Evolutionary conservation across 1,284 basidiomycete species (phyloP).

Genomic region (Psilocybe mexicana): DNA sequence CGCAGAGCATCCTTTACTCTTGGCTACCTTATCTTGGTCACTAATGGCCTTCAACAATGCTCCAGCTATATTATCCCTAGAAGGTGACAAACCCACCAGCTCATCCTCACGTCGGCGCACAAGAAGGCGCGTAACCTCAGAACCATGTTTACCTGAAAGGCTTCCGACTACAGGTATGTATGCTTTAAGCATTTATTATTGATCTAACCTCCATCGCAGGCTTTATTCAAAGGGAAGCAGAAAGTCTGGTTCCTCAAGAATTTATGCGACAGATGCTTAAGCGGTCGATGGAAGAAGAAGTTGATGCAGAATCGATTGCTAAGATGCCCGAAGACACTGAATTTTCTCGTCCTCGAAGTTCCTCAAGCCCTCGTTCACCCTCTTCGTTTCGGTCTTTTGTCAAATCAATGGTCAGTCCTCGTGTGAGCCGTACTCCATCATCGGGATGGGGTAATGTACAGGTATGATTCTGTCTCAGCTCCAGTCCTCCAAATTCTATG

Average conservation of each 20-base stretch:
- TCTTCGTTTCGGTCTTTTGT: conserved; percentile 30
- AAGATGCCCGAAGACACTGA: conserved; percentile 13
- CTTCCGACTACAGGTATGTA: conserved; percentile 62
- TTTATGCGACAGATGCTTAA: conserved; percentile 45
- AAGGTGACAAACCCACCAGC: conserved; percentile 17
- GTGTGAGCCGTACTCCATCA: conserved; percentile 16
- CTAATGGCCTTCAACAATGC: conserved; percentile 55
- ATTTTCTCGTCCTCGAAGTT: conserved; percentile 18
- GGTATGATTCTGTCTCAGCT: conserved; percentile 32
- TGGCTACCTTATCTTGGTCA: background rate
- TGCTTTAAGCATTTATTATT: conserved; percentile 15
- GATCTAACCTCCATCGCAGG: conserved; percentile 33
- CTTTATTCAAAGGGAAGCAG: conserved; percentile 69
- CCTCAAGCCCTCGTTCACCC: conserved; percentile 22
- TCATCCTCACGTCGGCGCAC: conserved; percentile 15
- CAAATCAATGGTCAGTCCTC: conserved; percentile 24
- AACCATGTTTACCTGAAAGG: conserved; percentile 66
- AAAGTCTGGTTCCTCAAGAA: conserved; percentile 51
- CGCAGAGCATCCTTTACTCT: background rate
- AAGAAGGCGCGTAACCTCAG: conserved; percentile 42
- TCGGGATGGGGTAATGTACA: conserved; percentile 36
- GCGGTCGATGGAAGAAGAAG: conserved; percentile 27
- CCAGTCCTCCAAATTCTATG: background rate
- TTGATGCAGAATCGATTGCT: conserved; percentile 21
- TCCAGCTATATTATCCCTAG: conserved; percentile 39